Percentiles rank a stretch among this genome's conserved stretches.
Conservation (phyloP, 2,329 filamentous ascomycete species). For the Thielaviopsis cerberus region DNA sequence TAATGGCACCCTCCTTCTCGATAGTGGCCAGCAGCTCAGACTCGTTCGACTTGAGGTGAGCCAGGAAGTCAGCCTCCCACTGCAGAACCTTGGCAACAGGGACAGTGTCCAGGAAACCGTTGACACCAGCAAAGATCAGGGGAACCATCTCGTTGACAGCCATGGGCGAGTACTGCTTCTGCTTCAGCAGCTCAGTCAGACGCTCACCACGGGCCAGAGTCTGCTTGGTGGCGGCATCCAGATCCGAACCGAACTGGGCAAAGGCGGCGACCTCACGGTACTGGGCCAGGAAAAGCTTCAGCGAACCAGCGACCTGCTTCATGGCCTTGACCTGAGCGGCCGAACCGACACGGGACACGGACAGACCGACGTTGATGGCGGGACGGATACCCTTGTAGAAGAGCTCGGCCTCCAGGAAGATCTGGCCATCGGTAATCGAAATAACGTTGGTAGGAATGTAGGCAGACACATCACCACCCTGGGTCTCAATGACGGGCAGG, state of each 20-base stretch:
- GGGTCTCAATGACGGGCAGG: conserved; percentile 94
- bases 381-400: conserved; percentile 99
- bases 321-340: conserved; percentile 99
- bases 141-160: conserved; percentile 99
- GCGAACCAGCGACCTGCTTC: conserved; percentile 99
- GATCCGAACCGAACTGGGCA: conserved; percentile 98
- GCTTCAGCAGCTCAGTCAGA: conserved; percentile 96
- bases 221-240: conserved; percentile 98
- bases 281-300: conserved; percentile 99
- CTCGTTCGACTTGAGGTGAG: conserved; percentile 84
- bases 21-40: conserved; percentile 65
- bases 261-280: conserved; percentile 99
- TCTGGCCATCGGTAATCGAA: conserved; percentile 98
- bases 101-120: conserved; percentile 76
- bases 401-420: conserved; percentile 96
- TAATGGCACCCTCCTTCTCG: conserved; percentile 86
- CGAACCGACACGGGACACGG: conserved; percentile 98
- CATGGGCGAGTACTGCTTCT: conserved; percentile 99
- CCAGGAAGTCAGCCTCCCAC: conserved; percentile 90
- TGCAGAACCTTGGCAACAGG: conserved; percentile 79
- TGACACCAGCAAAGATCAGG: conserved; percentile 97
- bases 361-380: conserved; percentile 99
- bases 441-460: conserved; percentile 99
- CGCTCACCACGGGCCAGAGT: conserved; percentile 96
- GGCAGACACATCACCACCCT: conserved; percentile 98